phyloP scores from a whole-genome alignment of 1,139 yeast genomes.

The Casaregolazyma lundiana region DNA sequence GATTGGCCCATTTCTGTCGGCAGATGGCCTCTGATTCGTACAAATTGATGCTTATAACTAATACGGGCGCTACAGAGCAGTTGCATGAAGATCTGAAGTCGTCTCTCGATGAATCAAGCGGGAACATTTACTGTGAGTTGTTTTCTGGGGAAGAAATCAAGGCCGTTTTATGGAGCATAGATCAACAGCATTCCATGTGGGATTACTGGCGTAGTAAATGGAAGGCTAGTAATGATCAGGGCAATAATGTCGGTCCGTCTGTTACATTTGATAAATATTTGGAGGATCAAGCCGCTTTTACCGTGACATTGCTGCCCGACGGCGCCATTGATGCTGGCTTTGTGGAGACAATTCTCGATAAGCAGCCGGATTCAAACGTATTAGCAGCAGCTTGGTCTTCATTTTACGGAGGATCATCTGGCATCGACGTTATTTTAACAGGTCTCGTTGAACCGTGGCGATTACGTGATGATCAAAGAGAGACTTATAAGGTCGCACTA shows the following conservation, averaged over 20 bases:
- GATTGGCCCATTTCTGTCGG: background rate
- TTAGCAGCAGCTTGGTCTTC: constrained; percentile 3
- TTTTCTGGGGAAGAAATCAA: constrained; percentile 8
- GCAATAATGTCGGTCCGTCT: background rate
- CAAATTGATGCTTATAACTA: background rate
- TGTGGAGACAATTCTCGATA: background rate
- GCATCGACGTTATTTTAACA: constrained; percentile 4
- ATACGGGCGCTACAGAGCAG: background rate
- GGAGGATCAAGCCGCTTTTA: background rate
- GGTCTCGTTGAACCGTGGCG: constrained; percentile 8
- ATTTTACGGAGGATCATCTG: constrained; percentile 7
- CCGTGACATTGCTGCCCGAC: constrained; percentile 3
- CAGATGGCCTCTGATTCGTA: background rate
- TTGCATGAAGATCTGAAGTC: background rate
- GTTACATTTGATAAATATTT: background rate
- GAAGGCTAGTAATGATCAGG: background rate
- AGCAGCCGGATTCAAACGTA: background rate
- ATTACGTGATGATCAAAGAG: constrained; percentile 2
- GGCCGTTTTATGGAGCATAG: constrained; percentile 5
- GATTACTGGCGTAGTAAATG: constrained; percentile 8
- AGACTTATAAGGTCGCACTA: constrained; percentile 6
- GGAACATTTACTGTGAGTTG: background rate
- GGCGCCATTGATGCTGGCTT: background rate
- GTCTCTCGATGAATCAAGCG: background rate
- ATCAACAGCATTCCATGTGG: background rate